These are phyloP conservation scores for Astrothelium subdiscretum DNA, from an alignment of 495 filamentous ascomycete species.

Conservation along the genomic window DNA sequence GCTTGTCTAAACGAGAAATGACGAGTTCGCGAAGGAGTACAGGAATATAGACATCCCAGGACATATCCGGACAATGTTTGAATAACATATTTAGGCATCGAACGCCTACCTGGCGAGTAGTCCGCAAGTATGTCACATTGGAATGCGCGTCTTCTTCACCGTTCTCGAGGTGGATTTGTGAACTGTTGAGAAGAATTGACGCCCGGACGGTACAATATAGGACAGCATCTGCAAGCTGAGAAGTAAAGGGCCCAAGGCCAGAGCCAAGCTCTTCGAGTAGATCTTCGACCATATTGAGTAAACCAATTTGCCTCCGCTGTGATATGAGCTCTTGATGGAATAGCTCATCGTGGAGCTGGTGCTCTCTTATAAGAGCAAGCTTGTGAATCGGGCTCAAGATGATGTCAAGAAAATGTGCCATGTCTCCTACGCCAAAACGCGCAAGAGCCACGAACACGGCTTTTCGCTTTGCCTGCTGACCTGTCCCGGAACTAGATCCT, in stretches of 20 bases:
- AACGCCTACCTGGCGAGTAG: slow-evolving; percentile 58
- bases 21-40: slow-evolving; percentile 63
- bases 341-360: slow-evolving; percentile 34
- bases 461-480: slow-evolving; percentile 46
- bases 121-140: slow-evolving; percentile 47
- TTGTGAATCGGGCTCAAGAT: slow-evolving; percentile 58
- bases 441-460: slow-evolving; percentile 51
- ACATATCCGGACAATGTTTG: slow-evolving; percentile 48
- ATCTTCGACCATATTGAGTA: slow-evolving; percentile 83
- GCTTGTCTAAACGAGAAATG: slow-evolving; percentile 61
- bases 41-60: slow-evolving; percentile 60
- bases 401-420: slow-evolving; percentile 70
- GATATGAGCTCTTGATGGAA: slow-evolving; percentile 46
- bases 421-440: slow-evolving; percentile 50
- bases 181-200: too few species aligned
- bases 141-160: too few species aligned
- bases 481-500: slow-evolving; percentile 40
- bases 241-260: slow-evolving; percentile 49
- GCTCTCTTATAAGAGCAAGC: slow-evolving; percentile 43
- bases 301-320: slow-evolving; percentile 69
- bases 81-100: slow-evolving; percentile 73
- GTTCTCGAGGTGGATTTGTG: too few species aligned
- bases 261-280: slow-evolving; percentile 71
- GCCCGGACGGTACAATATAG: slow-evolving; percentile 67
- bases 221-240: slow-evolving; percentile 56